Evolutionary conservation across 2,329 filamentous ascomycete genomes (phyloP), one percentile per base, ranked within the genome.

Genomic region (Basipetospora chlamydospora): DNA sequence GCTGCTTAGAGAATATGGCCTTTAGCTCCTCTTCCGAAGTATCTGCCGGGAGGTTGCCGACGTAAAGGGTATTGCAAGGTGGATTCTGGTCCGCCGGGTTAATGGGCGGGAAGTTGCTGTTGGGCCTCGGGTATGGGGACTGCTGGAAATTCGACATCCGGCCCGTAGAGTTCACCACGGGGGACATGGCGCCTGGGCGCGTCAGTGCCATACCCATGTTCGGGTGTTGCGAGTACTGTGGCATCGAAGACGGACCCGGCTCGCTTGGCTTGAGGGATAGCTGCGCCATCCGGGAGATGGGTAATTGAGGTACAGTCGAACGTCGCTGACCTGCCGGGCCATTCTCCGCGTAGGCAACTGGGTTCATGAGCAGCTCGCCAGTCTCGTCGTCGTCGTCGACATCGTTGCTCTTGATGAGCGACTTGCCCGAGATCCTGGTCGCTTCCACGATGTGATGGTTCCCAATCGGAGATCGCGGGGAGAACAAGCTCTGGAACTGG

Each of bases 21-120:
- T 96, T 96, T 39, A 98, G 70, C 55, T 96, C 90, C 51, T 96
- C 88, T 51, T 98, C 90, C 0, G 83, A 88, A 0, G 87, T 92
- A 52, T 94, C 83, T 39, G 87, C 74, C 0, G 88, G 90, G 29
- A 98, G 64, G 49, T 98, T 96, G n/a, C 90, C 88, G 15, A 98
- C 88, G 50, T 98, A 96, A 6, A 98, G 67, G 0, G 90, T 98
- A 53, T 98, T 96, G 68, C 90, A 96, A 0, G 90, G 90, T 1
- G 88, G 88, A 48, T 96, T 95, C 57, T 95, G 83, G 51, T 98
- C 88, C 10, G 88, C 87, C 1, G 87, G 88, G 46, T 96, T 96
- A 42, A 84, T 82, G 0, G 87, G 80, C 11, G 88, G 88, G 43
- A 85, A 82, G 42, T 77, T 79, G 44, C 73, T 79, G 43, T 75